phyloP scores from a whole-genome alignment of 2,329 filamentous ascomycete species.

The Penicillium sp. region DNA sequence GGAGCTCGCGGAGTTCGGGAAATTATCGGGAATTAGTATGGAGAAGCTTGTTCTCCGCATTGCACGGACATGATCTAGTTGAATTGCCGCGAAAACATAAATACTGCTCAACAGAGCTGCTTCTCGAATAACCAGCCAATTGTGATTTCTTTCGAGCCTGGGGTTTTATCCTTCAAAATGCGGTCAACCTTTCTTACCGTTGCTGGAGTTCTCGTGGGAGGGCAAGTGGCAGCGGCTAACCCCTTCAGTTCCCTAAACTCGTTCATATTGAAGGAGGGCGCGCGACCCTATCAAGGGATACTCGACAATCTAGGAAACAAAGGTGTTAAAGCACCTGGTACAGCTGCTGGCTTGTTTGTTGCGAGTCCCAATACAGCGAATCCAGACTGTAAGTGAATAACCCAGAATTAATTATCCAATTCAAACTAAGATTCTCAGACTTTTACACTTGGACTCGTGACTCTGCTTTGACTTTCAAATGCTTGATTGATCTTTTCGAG shows the following conservation, averaged over 20 bases:
- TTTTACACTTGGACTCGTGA: conserved; percentile 78
- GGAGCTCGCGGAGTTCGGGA: background rate
- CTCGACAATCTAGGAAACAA: conserved; percentile 18
- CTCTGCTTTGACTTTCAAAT: conserved; percentile 67
- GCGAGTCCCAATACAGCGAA: conserved; percentile 54
- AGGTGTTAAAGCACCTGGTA: conserved; percentile 42
- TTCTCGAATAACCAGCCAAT: background rate
- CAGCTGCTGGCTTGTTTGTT: conserved; percentile 52
- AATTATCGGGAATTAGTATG: background rate
- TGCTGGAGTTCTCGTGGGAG: background rate
- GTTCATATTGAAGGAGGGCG: background rate
- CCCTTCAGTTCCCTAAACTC: background rate
- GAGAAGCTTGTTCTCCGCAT: background rate
- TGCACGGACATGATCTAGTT: background rate
- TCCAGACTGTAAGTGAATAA: conserved; percentile 51
- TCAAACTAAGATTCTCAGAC: conserved; percentile 49
- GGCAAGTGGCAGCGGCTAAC: background rate
- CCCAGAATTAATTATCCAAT: background rate
- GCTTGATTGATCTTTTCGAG: conserved; percentile 64
- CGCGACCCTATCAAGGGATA: background rate
- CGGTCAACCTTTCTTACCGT: background rate
- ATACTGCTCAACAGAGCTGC: background rate
- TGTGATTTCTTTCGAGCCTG: background rate
- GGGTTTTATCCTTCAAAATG: background rate
- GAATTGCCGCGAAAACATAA: background rate